A percentile compares a stretch with the other conserved stretches of the same genome.
phyloP scores from a whole-genome alignment of 768 basidiomycete genomes.

The Rhizopogon vesiculosus region DNA sequence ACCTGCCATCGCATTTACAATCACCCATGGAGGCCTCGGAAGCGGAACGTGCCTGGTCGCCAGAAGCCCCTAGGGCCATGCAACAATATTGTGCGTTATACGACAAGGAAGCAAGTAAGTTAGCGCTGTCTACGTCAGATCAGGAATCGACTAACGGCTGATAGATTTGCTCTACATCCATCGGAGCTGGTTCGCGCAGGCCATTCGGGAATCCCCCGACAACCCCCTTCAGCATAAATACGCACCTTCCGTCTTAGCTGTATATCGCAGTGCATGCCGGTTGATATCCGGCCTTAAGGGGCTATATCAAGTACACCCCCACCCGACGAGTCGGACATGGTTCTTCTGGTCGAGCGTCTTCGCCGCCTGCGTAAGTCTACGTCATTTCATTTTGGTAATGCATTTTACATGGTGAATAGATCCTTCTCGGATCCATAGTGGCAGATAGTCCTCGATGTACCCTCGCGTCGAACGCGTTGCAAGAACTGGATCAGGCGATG shows the following conservation, averaged over 20 bases:
- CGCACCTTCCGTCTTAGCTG: slow-evolving; percentile 39
- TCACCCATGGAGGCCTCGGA: slow-evolving; percentile 29
- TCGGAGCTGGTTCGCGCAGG: slow-evolving; percentile 44
- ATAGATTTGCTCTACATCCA: slow-evolving; percentile 43
- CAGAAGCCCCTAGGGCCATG: slow-evolving; percentile 33
- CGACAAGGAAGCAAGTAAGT: slow-evolving; percentile 42
- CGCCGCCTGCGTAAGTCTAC: slow-evolving; percentile 41
- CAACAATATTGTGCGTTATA: slow-evolving; percentile 41
- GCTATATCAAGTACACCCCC: slow-evolving; percentile 33
- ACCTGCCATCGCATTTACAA: slow-evolving; percentile 39
- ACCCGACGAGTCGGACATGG: slow-evolving; percentile 32
- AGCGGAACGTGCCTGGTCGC: slow-evolving; percentile 34
- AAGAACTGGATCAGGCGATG: slow-evolving; percentile 32
- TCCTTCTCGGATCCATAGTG: slow-evolving; percentile 42
- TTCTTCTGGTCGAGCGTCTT: slow-evolving; percentile 50
- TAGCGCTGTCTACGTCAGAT: neutral
- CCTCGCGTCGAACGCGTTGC: slow-evolving; percentile 34
- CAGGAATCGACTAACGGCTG: neutral
- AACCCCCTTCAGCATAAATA: slow-evolving; percentile 42
- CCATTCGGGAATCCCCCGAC: slow-evolving; percentile 35
- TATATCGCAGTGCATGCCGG: slow-evolving; percentile 38
- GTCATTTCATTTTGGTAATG: neutral
- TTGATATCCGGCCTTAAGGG: slow-evolving; percentile 36
- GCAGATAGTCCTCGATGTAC: slow-evolving; percentile 41
- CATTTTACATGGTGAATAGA: slow-evolving; percentile 18